phyloP scores from a whole-genome alignment of 176 grass and related monocot species.

The Tillandsia fasciculata region DNA sequence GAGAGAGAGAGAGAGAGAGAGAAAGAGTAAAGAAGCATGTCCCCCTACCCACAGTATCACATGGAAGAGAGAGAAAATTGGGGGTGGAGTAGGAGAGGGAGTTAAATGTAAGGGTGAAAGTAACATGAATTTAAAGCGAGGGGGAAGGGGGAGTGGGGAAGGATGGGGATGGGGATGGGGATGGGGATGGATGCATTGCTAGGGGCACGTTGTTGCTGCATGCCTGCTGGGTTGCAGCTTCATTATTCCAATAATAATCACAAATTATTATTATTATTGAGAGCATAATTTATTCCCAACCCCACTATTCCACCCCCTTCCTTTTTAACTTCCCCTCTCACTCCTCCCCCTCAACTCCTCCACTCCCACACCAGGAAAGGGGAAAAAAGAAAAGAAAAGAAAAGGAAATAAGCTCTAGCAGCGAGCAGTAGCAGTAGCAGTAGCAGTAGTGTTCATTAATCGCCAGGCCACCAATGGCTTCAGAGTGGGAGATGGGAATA shows the following conservation, averaged over 20 bases:
- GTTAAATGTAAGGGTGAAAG: conserved; percentile 17
- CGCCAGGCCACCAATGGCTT: conserved; percentile 46
- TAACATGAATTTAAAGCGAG: conserved; percentile 14
- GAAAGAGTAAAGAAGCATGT: too few species aligned
- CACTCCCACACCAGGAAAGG: conserved; percentile 18
- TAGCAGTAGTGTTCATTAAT: conserved; percentile 8
- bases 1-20: conserved; percentile 21
- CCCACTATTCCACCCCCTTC: background rate
- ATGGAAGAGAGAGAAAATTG: conserved; percentile 22
- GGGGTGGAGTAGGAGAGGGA: background rate
- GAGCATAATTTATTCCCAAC: background rate
- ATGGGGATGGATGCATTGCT: conserved; percentile 43
- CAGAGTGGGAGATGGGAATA: conserved; percentile 75
- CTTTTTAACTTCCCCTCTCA: conserved; percentile 12
- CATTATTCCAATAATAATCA: conserved; percentile 1
- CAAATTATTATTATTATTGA: background rate
- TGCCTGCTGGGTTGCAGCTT: conserved; percentile 39
- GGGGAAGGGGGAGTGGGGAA: conserved; percentile 25
- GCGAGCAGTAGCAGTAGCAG: conserved; percentile 11
- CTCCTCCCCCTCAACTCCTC: conserved; percentile 13
- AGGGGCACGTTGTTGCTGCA: conserved; percentile 56
- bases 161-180: background rate
- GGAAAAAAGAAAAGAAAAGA: background rate
- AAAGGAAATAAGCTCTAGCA: background rate
- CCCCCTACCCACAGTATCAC: conserved; percentile 7